A percentile compares a stretch with the other conserved stretches of the same genome.
Evolutionary conservation across 1,284 basidiomycete species (phyloP).

Genomic region (Xerocomus minutiporus): DNA sequence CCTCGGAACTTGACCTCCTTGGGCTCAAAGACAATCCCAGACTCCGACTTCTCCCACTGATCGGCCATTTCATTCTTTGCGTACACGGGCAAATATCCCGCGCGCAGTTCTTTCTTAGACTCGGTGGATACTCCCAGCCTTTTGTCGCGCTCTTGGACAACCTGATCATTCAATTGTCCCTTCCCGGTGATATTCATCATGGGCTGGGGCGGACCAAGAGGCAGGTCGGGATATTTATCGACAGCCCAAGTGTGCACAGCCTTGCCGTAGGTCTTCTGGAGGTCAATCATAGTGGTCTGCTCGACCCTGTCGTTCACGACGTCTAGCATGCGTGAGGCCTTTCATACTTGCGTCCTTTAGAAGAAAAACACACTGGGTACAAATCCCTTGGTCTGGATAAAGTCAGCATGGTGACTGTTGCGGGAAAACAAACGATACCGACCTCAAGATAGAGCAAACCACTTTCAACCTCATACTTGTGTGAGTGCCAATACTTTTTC

Average conservation of each 20-base stretch:
- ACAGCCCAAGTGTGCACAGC: slow-evolving; percentile 47
- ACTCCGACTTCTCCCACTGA: slow-evolving; percentile 31
- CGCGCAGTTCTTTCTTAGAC: slow-evolving; percentile 34
- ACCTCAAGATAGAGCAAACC: slow-evolving; percentile 44
- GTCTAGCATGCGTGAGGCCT: slow-evolving; percentile 18
- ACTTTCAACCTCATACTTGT: slow-evolving; percentile 46
- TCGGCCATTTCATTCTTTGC: slow-evolving; percentile 37
- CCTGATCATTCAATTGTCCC: slow-evolving; percentile 33
- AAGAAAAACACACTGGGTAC: slow-evolving; percentile 36
- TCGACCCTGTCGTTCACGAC: slow-evolving; percentile 39
- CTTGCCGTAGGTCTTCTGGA: slow-evolving; percentile 51
- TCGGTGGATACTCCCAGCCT: slow-evolving; percentile 35
- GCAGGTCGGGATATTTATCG: slow-evolving; percentile 43
- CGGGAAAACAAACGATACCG: neutral
- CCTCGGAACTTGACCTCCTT: slow-evolving; percentile 11
- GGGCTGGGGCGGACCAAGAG: slow-evolving; percentile 44
- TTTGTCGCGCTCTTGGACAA: slow-evolving; percentile 36
- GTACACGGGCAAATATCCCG: slow-evolving; percentile 39
- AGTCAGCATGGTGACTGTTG: neutral
- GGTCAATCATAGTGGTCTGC: slow-evolving; percentile 43
- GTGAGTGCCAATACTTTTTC: slow-evolving; percentile 51
- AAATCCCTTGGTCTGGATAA: slow-evolving; percentile 28
- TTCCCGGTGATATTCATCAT: slow-evolving; percentile 45
- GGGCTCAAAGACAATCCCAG: slow-evolving; percentile 17
- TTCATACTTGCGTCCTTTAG: neutral